Conservation (phyloP, 2,329 filamentous ascomycete species). For the Verticillium albo-atrum region DNA sequence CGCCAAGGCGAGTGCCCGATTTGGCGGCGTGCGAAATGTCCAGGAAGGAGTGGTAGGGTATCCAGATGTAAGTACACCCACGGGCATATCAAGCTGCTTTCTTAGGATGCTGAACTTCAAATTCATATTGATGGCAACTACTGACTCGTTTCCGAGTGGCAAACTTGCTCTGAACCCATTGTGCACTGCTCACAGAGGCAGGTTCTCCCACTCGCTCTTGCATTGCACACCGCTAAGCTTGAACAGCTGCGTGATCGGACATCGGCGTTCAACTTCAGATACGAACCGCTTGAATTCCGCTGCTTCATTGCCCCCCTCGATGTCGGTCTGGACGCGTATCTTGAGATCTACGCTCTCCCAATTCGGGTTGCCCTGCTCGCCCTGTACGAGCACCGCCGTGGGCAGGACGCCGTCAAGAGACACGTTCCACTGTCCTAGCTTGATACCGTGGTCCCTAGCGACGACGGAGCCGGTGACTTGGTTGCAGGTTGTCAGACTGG, state of each 20-base stretch:
- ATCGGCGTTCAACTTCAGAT: conserved; percentile 20
- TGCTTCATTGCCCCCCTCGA: conserved; percentile 8
- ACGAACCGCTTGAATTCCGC: conserved; percentile 16
- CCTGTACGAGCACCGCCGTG: conserved; percentile 18
- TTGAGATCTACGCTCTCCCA: conserved; percentile 18
- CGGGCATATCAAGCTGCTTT: no score
- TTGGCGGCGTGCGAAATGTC: no score
- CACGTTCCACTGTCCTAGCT: conserved; percentile 19
- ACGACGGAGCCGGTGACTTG: conserved; percentile 23
- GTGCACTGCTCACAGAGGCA: conserved; percentile 1
- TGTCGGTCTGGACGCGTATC: conserved; percentile 19
- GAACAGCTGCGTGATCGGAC: conserved; percentile 23
- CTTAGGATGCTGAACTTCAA: not conserved
- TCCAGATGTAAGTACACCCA: no score
- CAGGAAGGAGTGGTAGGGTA: no score
- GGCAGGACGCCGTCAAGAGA: conserved; percentile 17
- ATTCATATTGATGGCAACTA: not conserved
- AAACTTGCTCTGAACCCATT: no score
- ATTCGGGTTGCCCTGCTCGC: conserved; percentile 22
- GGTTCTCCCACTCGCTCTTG: conserved; percentile 21
- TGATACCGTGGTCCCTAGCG: conserved; percentile 19
- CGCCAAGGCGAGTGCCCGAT: no score
- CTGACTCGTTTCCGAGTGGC: no score
- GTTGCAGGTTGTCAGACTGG: conserved; percentile 22
- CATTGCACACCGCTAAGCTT: conserved; percentile 18